A percentile compares a stretch with the other conserved stretches of the same genome.
phyloP scores from a whole-genome alignment of 106 monocot species.

The Chionographis japonica region DNA sequence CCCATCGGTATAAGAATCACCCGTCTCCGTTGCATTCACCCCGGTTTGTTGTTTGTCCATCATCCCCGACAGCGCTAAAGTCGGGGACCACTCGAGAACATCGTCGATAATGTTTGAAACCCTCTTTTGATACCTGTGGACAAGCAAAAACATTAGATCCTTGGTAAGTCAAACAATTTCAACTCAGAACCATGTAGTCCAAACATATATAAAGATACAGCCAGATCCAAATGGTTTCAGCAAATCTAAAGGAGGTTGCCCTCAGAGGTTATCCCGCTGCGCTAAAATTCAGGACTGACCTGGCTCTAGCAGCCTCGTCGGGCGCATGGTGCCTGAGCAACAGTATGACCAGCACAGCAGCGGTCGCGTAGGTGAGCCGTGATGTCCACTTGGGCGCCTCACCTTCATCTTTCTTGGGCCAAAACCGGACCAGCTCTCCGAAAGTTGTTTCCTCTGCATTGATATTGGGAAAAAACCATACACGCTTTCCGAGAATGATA shows the following conservation, averaged over 20 bases:
- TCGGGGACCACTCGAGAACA: constrained; percentile 94
- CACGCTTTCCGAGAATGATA: constrained; percentile 77
- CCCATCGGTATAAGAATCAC: constrained; percentile 11
- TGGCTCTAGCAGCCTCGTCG: constrained; percentile 93
- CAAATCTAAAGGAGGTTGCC: no score
- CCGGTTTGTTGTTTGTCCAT: constrained; percentile 48
- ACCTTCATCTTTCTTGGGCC: constrained; percentile 90
- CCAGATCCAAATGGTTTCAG: no score
- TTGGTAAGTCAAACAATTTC: neutral
- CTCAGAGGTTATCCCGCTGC: neutral
- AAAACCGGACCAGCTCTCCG: constrained; percentile 83
- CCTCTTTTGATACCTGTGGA: constrained; percentile 79
- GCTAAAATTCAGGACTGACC: constrained; percentile 24
- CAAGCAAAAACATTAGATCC: neutral
- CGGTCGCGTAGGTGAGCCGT: constrained; percentile 62
- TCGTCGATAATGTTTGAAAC: constrained; percentile 99
- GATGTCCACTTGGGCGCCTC: constrained; percentile 90
- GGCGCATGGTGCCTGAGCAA: constrained; percentile 96
- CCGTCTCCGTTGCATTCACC: constrained; percentile 42
- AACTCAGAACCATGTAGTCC: neutral
- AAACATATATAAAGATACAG: no score
- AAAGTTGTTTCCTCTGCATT: constrained; percentile 99
- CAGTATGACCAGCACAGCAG: constrained; percentile 50
- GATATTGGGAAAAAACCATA: constrained; percentile 98
- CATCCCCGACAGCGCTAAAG: constrained; percentile 81